Percentiles rank a stretch among this genome's conserved stretches.
Conservation (phyloP, 352 stramenopile genomes). For the Globisporangium mamillatum region DNA sequence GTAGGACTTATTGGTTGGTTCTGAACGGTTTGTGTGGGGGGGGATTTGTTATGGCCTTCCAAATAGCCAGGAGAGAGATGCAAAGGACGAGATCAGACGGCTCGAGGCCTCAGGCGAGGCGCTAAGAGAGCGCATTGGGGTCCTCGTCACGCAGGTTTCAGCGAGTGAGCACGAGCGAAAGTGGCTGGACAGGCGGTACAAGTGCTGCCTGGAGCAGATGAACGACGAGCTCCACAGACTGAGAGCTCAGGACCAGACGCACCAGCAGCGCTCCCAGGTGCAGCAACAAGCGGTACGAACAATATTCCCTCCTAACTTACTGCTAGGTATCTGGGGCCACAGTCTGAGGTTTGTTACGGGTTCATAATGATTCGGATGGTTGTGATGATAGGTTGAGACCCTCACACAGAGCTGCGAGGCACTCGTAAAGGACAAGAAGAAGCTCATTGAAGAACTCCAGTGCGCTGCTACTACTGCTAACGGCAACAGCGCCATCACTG, state of each 20-base stretch:
- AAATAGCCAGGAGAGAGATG: slow-evolving; percentile 31
- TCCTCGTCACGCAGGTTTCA: slow-evolving; percentile 31
- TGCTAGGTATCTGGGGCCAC: not conserved
- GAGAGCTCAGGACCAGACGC: slow-evolving; percentile 10
- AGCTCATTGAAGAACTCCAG: slow-evolving; percentile 21
- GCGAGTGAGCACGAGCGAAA: slow-evolving; percentile 27
- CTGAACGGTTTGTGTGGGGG: not conserved
- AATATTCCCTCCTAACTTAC: not conserved
- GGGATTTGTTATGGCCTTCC: not conserved
- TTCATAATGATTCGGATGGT: not conserved
- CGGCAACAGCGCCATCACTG: not conserved
- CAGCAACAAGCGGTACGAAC: slow-evolving; percentile 15
- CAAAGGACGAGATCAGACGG: slow-evolving; percentile 30
- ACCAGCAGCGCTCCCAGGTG: slow-evolving; percentile 2
- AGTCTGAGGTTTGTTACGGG: not conserved
- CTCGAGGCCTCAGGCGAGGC: slow-evolving; percentile 28
- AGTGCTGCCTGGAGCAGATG: slow-evolving; percentile 30
- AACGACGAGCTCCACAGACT: slow-evolving; percentile 24
- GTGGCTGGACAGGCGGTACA: slow-evolving; percentile 32
- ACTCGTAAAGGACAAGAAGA: slow-evolving; percentile 27
- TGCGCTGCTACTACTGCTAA: not conserved
- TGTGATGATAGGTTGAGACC: slow-evolving; percentile 16
- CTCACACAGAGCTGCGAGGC: slow-evolving; percentile 21
- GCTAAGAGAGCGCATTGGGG: slow-evolving; percentile 26
- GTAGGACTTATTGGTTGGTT: not conserved